Conservation (phyloP, 371 early-diverging fungal species). For the Mucor circinelloides region DNA sequence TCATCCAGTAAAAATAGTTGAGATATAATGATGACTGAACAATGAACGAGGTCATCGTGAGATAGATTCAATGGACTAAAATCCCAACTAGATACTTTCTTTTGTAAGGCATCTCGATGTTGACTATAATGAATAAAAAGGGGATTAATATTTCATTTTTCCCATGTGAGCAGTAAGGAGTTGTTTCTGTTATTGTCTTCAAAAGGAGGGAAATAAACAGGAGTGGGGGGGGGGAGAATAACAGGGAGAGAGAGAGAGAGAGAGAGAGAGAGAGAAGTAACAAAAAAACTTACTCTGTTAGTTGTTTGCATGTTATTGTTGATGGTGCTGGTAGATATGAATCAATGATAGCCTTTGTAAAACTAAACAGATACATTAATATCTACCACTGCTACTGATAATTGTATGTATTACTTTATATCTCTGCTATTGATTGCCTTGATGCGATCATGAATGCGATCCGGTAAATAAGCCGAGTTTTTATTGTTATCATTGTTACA, state of each 20-base stretch:
- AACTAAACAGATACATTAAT: neutral
- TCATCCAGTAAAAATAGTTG: slow-evolving; percentile 64
- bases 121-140: slow-evolving; percentile 4
- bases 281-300: slow-evolving; percentile 4
- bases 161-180: neutral
- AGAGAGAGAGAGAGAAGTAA: neutral
- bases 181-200: neutral
- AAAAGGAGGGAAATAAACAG: neutral
- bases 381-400: neutral
- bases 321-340: slow-evolving; percentile 9
- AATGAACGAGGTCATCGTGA: slow-evolving; percentile 67
- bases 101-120: slow-evolving; percentile 27
- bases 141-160: neutral
- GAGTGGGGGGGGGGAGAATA: neutral
- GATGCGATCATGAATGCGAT: slow-evolving; percentile 21
- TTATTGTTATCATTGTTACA: neutral
- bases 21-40: slow-evolving; percentile 64
- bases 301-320: neutral
- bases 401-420: slow-evolving; percentile 9
- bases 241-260: neutral
- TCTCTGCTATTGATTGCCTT: slow-evolving; percentile 20
- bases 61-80: slow-evolving; percentile 66
- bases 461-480: slow-evolving; percentile 21
- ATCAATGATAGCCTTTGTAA: slow-evolving; percentile 16
- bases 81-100: slow-evolving; percentile 65